Conservation (phyloP, 805 yeast genomes). For the Lachancea lanzarotensis region DNA sequence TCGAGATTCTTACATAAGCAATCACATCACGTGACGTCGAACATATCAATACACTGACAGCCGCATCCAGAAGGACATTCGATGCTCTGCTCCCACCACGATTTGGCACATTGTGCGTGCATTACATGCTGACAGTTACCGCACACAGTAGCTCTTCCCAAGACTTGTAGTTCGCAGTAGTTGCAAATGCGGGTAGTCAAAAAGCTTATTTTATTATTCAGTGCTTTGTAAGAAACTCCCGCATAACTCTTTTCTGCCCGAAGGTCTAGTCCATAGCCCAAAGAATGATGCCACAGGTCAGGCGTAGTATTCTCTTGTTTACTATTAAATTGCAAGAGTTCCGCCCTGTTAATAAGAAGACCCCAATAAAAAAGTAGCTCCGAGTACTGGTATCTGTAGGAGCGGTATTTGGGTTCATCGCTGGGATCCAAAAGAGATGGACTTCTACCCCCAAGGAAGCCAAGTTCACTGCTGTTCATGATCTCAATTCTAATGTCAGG, state of each 20-base stretch:
- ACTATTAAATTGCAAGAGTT: conserved; percentile 49
- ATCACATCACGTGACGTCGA: conserved; percentile 12
- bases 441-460: conserved; percentile 12
- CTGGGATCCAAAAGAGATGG: conserved; percentile 21
- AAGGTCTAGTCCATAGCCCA: background rate
- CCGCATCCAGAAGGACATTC: conserved; percentile 88
- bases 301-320: background rate
- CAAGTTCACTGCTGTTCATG: conserved; percentile 25
- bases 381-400: conserved; percentile 66
- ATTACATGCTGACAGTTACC: conserved; percentile 68
- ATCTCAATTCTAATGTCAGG: conserved; percentile 25
- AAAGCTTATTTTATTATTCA: background rate
- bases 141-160: conserved; percentile 60
- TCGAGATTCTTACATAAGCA: background rate
- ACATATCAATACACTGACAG: conserved; percentile 50
- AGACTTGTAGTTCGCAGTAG: conserved; percentile 56
- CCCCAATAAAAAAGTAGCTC: conserved; percentile 78
- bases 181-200: conserved; percentile 43
- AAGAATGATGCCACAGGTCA: conserved; percentile 1
- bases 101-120: conserved; percentile 70
- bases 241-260: background rate
- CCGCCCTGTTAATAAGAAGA: conserved; percentile 68
- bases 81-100: conserved; percentile 60
- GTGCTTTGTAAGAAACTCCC: conserved; percentile 3
- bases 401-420: conserved; percentile 25